Evolutionary conservation across 352 stramenopile genomes (phyloP).

Genomic region (Peronospora tabacina): DNA sequence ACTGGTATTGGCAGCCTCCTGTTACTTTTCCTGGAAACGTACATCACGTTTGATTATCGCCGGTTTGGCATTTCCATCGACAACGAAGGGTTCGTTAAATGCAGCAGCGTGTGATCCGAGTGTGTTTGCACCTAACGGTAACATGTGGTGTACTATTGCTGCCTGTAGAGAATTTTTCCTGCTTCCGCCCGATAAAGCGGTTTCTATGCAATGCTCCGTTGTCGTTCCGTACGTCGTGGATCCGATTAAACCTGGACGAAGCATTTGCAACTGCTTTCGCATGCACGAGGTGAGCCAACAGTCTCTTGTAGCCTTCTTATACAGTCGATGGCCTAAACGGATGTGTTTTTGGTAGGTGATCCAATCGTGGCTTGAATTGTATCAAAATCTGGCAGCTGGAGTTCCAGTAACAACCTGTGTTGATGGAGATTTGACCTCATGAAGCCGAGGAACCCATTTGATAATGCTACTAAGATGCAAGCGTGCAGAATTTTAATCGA

Average conservation of each 20-base stretch:
- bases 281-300: slow-evolving; percentile 54
- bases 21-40: slow-evolving; percentile 77
- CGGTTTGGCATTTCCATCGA: slow-evolving; percentile 69
- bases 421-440: slow-evolving; percentile 9
- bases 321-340: slow-evolving; percentile 2
- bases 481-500: slow-evolving; percentile 5
- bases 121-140: background rate
- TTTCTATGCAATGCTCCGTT: slow-evolving; percentile 27
- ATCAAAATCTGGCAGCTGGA: slow-evolving; percentile 33
- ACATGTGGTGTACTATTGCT: slow-evolving; percentile 3
- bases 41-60: slow-evolving; percentile 80
- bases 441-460: slow-evolving; percentile 3
- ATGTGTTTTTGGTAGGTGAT: slow-evolving; percentile 23
- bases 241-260: slow-evolving; percentile 56
- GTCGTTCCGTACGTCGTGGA: slow-evolving; percentile 65
- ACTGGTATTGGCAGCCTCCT: slow-evolving; percentile 65
- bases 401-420: slow-evolving; percentile 24
- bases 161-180: slow-evolving; percentile 57
- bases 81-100: slow-evolving; percentile 45
- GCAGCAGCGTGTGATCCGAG: background rate
- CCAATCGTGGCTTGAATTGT: slow-evolving; percentile 38
- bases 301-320: background rate
- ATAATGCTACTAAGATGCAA: slow-evolving; percentile 2
- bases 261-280: slow-evolving; percentile 75
- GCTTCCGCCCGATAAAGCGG: slow-evolving; percentile 42